Conservation (phyloP, 805 yeast genomes). For the Babjeviella inositovora region DNA sequence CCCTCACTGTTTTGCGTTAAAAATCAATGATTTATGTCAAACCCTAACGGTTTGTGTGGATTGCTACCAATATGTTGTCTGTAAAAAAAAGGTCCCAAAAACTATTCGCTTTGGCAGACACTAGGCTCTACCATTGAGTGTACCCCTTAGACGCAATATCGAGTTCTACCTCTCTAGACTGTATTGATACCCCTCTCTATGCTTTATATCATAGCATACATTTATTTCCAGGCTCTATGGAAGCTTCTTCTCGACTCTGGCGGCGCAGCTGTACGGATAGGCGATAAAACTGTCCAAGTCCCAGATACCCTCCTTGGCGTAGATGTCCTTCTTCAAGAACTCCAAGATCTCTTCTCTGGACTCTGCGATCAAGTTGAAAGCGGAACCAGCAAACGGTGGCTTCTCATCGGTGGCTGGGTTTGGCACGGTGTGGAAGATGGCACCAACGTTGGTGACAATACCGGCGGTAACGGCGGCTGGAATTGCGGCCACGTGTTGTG, state of each 20-base stretch:
- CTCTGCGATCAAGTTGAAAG: conserved; percentile 46
- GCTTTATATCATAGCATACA: too few relatives aligned
- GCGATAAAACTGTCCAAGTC: conserved; percentile 47
- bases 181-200: too few relatives aligned
- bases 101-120: too few relatives aligned
- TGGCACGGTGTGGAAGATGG: conserved; percentile 26
- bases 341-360: conserved; percentile 50
- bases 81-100: too few relatives aligned
- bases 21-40: too few relatives aligned
- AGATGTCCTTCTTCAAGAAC: conserved; percentile 46
- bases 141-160: too few relatives aligned
- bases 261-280: conserved; percentile 34
- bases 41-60: too few relatives aligned
- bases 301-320: conserved; percentile 58
- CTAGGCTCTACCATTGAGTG: too few relatives aligned
- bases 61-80: too few relatives aligned
- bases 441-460: conserved; percentile 30
- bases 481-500: conserved; percentile 32
- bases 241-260: conserved; percentile 17
- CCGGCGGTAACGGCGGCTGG: conserved; percentile 24
- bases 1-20: not conserved
- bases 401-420: conserved; percentile 17
- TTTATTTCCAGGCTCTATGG: too few relatives aligned
- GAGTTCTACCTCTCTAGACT: too few relatives aligned
- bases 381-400: conserved; percentile 50